Conservation (phyloP, 2,329 filamentous ascomycete genomes). For the Venturia asperata region DNA sequence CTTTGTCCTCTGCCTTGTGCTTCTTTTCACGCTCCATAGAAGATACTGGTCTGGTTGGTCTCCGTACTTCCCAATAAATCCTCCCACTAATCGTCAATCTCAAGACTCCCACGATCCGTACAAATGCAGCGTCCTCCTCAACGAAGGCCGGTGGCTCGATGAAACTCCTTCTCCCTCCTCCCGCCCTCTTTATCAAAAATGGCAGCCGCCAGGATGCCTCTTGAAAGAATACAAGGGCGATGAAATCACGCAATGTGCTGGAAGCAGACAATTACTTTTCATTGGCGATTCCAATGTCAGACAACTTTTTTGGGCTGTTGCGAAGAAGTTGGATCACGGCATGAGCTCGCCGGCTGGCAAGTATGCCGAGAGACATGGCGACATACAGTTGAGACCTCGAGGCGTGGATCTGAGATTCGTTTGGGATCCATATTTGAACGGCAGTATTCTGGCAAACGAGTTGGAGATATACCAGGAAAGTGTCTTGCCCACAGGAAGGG, state of each 20-base stretch:
- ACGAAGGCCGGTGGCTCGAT: constrained; percentile 47
- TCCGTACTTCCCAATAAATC: not conserved
- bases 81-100: not conserved
- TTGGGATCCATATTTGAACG: constrained; percentile 58
- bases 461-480: constrained; percentile 34
- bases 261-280: constrained; percentile 48
- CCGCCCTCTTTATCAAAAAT: constrained; percentile 38
- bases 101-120: constrained; percentile 39
- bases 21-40: not conserved
- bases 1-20: not conserved
- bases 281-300: constrained; percentile 55
- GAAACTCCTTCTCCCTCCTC: constrained; percentile 28
- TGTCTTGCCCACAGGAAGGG: constrained; percentile 22
- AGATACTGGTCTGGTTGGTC: constrained; percentile 4
- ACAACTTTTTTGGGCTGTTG: constrained; percentile 54
- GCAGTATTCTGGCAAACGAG: constrained; percentile 37
- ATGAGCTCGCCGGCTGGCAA: constrained; percentile 33
- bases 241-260: constrained; percentile 50
- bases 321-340: constrained; percentile 41
- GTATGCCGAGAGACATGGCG: constrained; percentile 38
- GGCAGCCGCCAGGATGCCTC: constrained; percentile 55
- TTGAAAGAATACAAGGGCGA: constrained; percentile 48
- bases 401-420: constrained; percentile 49
- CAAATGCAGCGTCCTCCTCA: constrained; percentile 48
- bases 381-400: constrained; percentile 40